Evolutionary conservation across 2,329 filamentous ascomycete species (phyloP).

Genomic region (Pleochaeta shiraiana): DNA sequence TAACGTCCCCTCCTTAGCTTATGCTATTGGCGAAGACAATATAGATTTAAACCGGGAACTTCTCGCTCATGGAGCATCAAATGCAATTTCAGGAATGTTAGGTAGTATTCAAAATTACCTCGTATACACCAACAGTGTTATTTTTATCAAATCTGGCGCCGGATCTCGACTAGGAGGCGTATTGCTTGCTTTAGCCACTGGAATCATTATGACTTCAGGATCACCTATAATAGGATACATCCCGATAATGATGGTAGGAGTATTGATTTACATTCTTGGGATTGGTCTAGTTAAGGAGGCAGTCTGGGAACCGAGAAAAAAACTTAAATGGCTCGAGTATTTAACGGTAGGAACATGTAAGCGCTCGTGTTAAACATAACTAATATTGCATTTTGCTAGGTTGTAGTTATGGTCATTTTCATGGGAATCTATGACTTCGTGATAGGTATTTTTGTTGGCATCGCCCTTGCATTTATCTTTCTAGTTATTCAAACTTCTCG

Average conservation of each 20-base stretch:
- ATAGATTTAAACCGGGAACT: constrained; percentile 79
- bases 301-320: constrained; percentile 70
- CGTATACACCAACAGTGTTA: constrained; percentile 92
- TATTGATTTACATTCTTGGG: constrained; percentile 82
- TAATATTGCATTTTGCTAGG: constrained; percentile 23
- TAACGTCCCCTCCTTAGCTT: constrained; percentile 83
- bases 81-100: constrained; percentile 64
- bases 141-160: constrained; percentile 87
- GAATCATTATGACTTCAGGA: constrained; percentile 63
- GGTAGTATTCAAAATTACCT: constrained; percentile 95
- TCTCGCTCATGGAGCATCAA: constrained; percentile 81
- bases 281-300: constrained; percentile 85
- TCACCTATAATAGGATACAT: constrained; percentile 84
- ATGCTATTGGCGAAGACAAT: constrained; percentile 82
- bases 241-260: constrained; percentile 90
- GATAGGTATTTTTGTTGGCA: constrained; percentile 76
- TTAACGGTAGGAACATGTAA: constrained; percentile 37
- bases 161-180: constrained; percentile 70
- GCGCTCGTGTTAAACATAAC: not conserved
- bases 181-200: constrained; percentile 61
- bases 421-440: constrained; percentile 98
- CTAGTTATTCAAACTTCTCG: constrained; percentile 82
- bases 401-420: constrained; percentile 71
- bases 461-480: constrained; percentile 74
- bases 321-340: constrained; percentile 72